Conservation (phyloP, 495 filamentous ascomycete genomes). For the Glutinoglossum americanum region DNA sequence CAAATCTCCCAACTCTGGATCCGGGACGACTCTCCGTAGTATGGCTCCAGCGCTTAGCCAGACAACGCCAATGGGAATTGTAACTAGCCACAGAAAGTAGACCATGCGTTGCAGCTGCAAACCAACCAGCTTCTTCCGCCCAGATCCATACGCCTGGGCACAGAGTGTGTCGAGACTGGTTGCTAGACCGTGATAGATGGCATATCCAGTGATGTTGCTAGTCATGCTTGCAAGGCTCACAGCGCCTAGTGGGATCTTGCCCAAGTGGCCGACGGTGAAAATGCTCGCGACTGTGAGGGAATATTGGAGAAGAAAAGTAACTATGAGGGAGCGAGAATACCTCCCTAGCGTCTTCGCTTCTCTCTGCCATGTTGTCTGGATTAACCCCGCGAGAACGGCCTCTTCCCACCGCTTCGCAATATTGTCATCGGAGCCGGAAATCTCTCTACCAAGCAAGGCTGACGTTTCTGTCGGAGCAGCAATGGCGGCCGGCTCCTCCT, state of each 20-base stretch:
- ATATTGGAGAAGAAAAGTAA: conserved; percentile 57
- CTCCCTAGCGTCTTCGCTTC: conserved; percentile 19
- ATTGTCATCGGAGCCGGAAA: conserved; percentile 14
- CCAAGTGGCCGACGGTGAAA: conserved; percentile 44
- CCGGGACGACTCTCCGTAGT: conserved; percentile 38
- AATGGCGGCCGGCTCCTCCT: conserved; percentile 19
- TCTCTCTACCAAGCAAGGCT: conserved; percentile 23
- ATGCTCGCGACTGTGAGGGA: conserved; percentile 49
- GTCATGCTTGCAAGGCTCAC: conserved; percentile 48
- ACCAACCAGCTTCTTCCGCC: conserved; percentile 43
- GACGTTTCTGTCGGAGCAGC: conserved; percentile 22
- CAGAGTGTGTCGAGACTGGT: conserved; percentile 59
- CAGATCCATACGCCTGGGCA: conserved; percentile 56
- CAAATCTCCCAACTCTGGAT: conserved; percentile 36
- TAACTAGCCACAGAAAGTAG: conserved; percentile 39
- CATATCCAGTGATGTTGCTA: conserved; percentile 51
- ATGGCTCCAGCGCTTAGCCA: conserved; percentile 43
- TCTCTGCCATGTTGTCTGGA: conserved; percentile 67
- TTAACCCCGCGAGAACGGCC: conserved; percentile 45
- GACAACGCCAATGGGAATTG: conserved; percentile 40
- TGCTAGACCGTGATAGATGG: conserved; percentile 47
- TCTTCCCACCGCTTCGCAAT: conserved; percentile 49
- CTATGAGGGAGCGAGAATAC: conserved; percentile 42
- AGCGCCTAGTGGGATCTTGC: conserved; percentile 40
- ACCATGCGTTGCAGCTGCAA: conserved; percentile 53